Evolutionary conservation across 495 filamentous ascomycete genomes (phyloP).

Genomic region (Lophium mytilinum): DNA sequence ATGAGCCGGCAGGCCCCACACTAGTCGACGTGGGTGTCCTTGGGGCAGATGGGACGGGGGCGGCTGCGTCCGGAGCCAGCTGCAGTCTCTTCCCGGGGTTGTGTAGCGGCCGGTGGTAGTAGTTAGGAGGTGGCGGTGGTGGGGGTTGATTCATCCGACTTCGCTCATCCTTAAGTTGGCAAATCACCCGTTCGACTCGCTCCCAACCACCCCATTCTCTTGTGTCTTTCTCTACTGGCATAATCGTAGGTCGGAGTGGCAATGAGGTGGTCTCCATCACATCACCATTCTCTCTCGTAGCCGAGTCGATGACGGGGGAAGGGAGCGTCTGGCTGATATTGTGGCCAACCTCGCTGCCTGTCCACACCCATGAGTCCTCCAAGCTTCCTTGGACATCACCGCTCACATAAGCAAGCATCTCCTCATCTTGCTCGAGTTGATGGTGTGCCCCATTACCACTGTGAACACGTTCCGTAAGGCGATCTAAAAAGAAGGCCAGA

Average conservation of each 20-base stretch:
- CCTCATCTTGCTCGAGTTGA: slow-evolving; percentile 69
- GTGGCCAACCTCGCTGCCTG: slow-evolving; percentile 46
- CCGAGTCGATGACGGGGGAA: slow-evolving; percentile 11
- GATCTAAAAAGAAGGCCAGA: slow-evolving; percentile 70
- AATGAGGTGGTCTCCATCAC: slow-evolving; percentile 12
- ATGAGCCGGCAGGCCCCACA: slow-evolving; percentile 8
- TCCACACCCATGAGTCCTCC: slow-evolving; percentile 83
- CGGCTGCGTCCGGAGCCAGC: slow-evolving; percentile 13
- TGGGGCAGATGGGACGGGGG: background rate
- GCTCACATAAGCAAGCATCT: slow-evolving; percentile 80
- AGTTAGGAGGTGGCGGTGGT: slow-evolving; percentile 2
- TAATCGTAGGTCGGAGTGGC: slow-evolving; percentile 26
- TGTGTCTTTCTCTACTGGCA: slow-evolving; percentile 41
- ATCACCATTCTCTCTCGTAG: slow-evolving; percentile 1
- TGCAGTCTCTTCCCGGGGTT: slow-evolving; percentile 25
- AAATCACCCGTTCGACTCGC: slow-evolving; percentile 43
- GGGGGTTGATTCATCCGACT: slow-evolving; percentile 3
- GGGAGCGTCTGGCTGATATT: slow-evolving; percentile 11
- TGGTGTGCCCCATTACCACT: slow-evolving; percentile 41
- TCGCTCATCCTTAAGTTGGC: slow-evolving; percentile 39
- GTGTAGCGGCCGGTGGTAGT: slow-evolving; percentile 23
- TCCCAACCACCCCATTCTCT: slow-evolving; percentile 48
- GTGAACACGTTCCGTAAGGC: slow-evolving; percentile 50
- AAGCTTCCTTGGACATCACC: slow-evolving; percentile 80
- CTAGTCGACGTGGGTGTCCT: background rate